Percentiles rank a stretch among this genome's conserved stretches.
Conservation (phyloP, 768 basidiomycete species). For the Auriculariales sp. region DNA sequence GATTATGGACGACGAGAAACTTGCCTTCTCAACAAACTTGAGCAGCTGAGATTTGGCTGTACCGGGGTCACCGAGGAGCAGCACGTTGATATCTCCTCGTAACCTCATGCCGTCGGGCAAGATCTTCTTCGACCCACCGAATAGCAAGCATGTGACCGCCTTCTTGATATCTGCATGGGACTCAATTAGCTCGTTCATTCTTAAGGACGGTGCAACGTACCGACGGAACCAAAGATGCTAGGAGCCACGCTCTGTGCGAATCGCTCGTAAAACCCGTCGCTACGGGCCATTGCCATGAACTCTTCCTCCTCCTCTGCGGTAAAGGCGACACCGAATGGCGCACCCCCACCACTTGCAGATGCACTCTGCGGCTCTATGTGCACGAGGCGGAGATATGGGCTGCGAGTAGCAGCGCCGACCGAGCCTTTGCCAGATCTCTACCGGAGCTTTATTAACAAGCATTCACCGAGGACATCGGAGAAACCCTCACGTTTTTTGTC, state of each 20-base stretch:
- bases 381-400: constrained; percentile 85
- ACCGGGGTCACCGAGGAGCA: constrained; percentile 93
- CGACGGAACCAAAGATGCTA: constrained; percentile 90
- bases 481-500: constrained; percentile 52
- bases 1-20: not conserved
- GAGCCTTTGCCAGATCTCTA: constrained; percentile 44
- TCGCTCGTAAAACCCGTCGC: constrained; percentile 80
- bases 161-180: constrained; percentile 79
- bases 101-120: constrained; percentile 95
- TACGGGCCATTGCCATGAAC: constrained; percentile 79
- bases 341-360: constrained; percentile 48
- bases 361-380: constrained; percentile 85
- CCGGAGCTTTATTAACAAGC: not conserved
- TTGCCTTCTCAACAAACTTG: constrained; percentile 93
- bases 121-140: constrained; percentile 94
- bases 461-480: not conserved
- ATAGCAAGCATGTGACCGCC: constrained; percentile 87
- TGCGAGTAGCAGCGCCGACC: constrained; percentile 79
- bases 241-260: constrained; percentile 92
- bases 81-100: constrained; percentile 94
- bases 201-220: constrained; percentile 25
- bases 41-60: constrained; percentile 96
- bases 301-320: constrained; percentile 96
- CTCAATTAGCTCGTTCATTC: too few relatives aligned
- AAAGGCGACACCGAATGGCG: constrained; percentile 77